These are phyloP conservation scores for Colletotrichum brevisporum DNA, from an alignment of 2,329 filamentous ascomycete species.

Conservation along the genomic window DNA sequence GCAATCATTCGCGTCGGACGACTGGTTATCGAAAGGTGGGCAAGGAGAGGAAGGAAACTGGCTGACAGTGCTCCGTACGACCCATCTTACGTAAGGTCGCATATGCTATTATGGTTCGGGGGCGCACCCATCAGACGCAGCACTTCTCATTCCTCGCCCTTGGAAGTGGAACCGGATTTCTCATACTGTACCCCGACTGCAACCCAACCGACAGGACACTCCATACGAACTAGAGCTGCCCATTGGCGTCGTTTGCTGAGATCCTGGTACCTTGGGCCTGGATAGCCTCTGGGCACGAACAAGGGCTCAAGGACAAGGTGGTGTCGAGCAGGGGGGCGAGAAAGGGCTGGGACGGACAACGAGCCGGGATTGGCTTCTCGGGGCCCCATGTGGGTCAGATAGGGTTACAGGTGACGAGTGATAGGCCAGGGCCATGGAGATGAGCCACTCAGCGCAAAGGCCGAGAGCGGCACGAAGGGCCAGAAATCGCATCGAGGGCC, in stretches of 20 bases:
- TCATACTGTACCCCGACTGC: slow-evolving; percentile 32
- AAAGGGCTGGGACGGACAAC: slow-evolving; percentile 18
- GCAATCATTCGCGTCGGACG: slow-evolving; percentile 11
- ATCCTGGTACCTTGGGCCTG: slow-evolving; percentile 27
- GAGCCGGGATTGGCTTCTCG: slow-evolving; percentile 24
- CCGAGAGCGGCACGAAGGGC: slow-evolving; percentile 31
- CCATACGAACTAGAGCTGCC: background rate
- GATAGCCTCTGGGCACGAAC: slow-evolving; percentile 28
- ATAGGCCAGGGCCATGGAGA: slow-evolving; percentile 9
- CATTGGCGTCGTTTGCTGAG: slow-evolving; percentile 26
- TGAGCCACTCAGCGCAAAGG: slow-evolving; percentile 22
- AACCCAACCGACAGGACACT: slow-evolving; percentile 31
- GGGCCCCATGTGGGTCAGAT: background rate
- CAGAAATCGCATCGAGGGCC: slow-evolving; percentile 9
- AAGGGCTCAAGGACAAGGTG: slow-evolving; percentile 7
- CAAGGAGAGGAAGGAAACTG: background rate
- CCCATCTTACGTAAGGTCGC: slow-evolving; percentile 24
- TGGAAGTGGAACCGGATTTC: background rate
- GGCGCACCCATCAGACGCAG: slow-evolving; percentile 18
- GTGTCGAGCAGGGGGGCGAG: slow-evolving; percentile 15
- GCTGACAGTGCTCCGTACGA: background rate
- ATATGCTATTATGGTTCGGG: background rate
- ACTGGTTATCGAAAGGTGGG: background rate
- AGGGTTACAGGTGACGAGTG: slow-evolving; percentile 25
- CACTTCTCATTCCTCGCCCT: slow-evolving; percentile 10